Evolutionary conservation across 2,329 filamentous ascomycete species (phyloP).

Genomic region (Stachybotrys chartarum): DNA sequence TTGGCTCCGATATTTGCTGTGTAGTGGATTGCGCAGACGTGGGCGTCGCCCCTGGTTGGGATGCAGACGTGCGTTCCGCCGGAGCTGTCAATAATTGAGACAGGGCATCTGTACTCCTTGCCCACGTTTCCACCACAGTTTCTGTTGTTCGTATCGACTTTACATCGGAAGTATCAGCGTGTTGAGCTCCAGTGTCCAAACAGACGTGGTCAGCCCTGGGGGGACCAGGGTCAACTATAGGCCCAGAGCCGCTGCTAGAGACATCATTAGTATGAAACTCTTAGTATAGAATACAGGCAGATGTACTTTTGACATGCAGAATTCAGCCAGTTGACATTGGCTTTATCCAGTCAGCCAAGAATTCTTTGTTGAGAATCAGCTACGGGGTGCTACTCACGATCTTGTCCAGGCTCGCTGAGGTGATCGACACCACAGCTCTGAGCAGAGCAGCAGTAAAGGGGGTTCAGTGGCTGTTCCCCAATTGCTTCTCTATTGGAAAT

Average conservation of each 20-base stretch:
- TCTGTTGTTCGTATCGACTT: neutral
- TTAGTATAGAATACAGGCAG: neutral
- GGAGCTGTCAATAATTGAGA: neutral
- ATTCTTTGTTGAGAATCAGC: neutral
- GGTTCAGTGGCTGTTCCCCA: conserved; percentile 27
- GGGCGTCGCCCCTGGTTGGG: neutral
- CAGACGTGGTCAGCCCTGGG: conserved; percentile 15
- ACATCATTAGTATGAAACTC: conserved; percentile 3
- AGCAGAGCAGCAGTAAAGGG: conserved; percentile 45
- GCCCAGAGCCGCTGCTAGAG: conserved; percentile 15
- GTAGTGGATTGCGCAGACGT: neutral
- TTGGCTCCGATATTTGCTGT: neutral
- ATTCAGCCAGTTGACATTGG: conserved; percentile 44
- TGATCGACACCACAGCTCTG: conserved; percentile 40
- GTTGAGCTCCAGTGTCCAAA: neutral
- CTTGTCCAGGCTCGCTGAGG: conserved; percentile 24
- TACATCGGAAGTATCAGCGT: neutral
- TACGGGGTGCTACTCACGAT: conserved; percentile 27
- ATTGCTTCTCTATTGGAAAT: conserved; percentile 18
- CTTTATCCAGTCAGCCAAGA: conserved; percentile 21
- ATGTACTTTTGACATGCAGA: conserved; percentile 43
- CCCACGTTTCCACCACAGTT: neutral
- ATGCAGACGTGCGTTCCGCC: neutral
- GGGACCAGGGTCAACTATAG: conserved; percentile 17
- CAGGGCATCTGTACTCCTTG: neutral